Base-by-base conservation (phyloP, 1,284 basidiomycete genomes). In the Hemileia vastatrix region DNA sequence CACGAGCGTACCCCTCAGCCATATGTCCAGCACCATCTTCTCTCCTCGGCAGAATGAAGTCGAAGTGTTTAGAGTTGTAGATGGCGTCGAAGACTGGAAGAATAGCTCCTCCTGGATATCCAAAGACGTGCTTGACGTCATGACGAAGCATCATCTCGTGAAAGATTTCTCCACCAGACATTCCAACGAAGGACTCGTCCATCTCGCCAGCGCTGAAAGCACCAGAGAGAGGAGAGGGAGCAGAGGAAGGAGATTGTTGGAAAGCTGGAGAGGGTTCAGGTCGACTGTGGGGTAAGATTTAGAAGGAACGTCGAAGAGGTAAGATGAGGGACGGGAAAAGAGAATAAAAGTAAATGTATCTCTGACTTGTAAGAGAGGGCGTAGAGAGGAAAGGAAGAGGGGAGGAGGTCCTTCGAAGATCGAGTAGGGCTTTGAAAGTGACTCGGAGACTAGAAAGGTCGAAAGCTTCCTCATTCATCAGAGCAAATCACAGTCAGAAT, bases 131-230 rank as follows among this genome's bases (percentile, higher is more conserved):
- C 78, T 93, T 94, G 73, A 97, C 93, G 63, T 83, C 84, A 77
- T 97, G 94, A 58, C 93, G 83, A 64, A 93, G 85, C 90, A 98
- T 95, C 94, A 97, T 97, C 79, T 98, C 92, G 77, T 97, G 91
- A 80, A 98, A 96, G 75, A 98, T 96, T 77, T 96, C 84, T 43
- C 94, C 94, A 40, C 94, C 94, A 15, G 90, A 90, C 78, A 93
- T 84, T 65, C 94, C 94, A 62, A 97, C 83, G 73, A 98, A 96
- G 51, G 73, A 73, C 54, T 70, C 64, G 65, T 78, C 77, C 63
- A 78, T 70, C 11, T 73, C 68, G 15, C 67, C n/a, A n/a, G n/a
- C n/a, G n/a, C n/a, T n/a, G n/a, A n/a, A n/a, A n/a, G 54, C 43
- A 3, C 53, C 58, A 2, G 62, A 54, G 31, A 67, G 67, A 11